Evolutionary conservation across 1,139 yeast genomes (phyloP).

Genomic region (Sugiyamaella novakii): DNA sequence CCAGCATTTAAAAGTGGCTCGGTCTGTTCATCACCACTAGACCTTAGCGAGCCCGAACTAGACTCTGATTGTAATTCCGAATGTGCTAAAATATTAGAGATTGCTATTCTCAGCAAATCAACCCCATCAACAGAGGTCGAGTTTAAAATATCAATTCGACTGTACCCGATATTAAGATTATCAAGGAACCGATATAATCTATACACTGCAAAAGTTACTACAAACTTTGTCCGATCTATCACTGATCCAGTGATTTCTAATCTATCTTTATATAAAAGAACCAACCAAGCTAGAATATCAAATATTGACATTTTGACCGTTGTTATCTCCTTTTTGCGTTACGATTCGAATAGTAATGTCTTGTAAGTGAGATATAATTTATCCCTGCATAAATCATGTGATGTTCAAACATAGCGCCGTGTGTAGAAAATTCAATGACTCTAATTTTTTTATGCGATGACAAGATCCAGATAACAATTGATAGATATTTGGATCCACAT

Average conservation of each 20-base stretch:
- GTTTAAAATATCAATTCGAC: slow-evolving; percentile 4
- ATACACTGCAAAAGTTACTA: background rate
- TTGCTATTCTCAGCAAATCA: background rate
- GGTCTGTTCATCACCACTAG: background rate
- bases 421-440: background rate
- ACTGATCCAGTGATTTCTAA: background rate
- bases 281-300: slow-evolving; percentile 16
- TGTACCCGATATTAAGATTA: background rate
- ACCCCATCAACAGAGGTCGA: background rate
- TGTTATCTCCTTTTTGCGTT: background rate
- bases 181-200: background rate
- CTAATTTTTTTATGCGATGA: slow-evolving; percentile 3
- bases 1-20: background rate
- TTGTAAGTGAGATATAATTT: background rate
- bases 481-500: background rate
- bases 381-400: slow-evolving; percentile 15
- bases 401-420: slow-evolving; percentile 7
- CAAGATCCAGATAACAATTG: background rate
- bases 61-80: background rate
- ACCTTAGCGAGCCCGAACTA: background rate
- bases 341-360: no score
- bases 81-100: slow-evolving; percentile 8
- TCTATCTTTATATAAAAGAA: slow-evolving; percentile 10
- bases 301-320: slow-evolving; percentile 1
- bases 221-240: background rate